Evolutionary conservation across 495 filamentous ascomycete genomes (phyloP).

Genomic region (Parathielavia hyrcaniae): DNA sequence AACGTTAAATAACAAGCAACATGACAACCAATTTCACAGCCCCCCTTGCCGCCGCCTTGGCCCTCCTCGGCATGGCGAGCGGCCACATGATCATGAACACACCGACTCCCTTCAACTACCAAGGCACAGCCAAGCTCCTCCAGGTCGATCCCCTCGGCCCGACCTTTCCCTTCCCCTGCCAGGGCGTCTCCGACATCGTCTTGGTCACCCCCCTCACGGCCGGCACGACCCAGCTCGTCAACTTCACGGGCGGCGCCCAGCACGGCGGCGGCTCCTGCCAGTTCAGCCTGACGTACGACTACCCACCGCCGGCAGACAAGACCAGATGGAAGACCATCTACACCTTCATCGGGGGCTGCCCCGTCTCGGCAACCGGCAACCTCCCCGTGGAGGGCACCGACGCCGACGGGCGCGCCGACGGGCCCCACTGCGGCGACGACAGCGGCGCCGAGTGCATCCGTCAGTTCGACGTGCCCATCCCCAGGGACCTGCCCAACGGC

Average conservation of each 20-base stretch:
- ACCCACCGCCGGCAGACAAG: slow-evolving; percentile 45
- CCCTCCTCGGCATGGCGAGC: slow-evolving; percentile 9
- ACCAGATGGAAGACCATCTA: slow-evolving; percentile 69
- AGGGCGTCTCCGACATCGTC: slow-evolving; percentile 39
- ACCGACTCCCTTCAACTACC: slow-evolving; percentile 35
- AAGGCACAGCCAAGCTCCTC: slow-evolving; percentile 22
- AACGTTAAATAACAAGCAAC: not conserved
- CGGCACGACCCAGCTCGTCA: slow-evolving; percentile 48
- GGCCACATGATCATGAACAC: slow-evolving; percentile 28
- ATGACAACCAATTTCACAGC: not conserved
- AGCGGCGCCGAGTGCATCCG: slow-evolving; percentile 27
- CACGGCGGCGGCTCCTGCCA: slow-evolving; percentile 88
- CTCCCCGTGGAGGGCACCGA: slow-evolving; percentile 30
- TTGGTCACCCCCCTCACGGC: slow-evolving; percentile 34
- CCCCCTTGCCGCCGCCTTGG: not conserved
- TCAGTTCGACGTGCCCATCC: slow-evolving; percentile 46
- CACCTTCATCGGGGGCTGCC: slow-evolving; percentile 70
- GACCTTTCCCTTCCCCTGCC: slow-evolving; percentile 77
- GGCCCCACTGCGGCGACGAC: slow-evolving; percentile 26
- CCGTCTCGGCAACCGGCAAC: slow-evolving; percentile 42
- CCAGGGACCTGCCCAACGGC: slow-evolving; percentile 50
- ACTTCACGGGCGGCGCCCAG: slow-evolving; percentile 56
- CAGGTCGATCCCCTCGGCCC: slow-evolving; percentile 38
- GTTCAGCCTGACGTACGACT: slow-evolving; percentile 69
- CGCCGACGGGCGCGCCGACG: slow-evolving; percentile 20